A percentile compares a stretch with the other conserved stretches of the same genome.
phyloP scores from a whole-genome alignment of 306 rosid species.

The Pterocarpus santalinus region DNA sequence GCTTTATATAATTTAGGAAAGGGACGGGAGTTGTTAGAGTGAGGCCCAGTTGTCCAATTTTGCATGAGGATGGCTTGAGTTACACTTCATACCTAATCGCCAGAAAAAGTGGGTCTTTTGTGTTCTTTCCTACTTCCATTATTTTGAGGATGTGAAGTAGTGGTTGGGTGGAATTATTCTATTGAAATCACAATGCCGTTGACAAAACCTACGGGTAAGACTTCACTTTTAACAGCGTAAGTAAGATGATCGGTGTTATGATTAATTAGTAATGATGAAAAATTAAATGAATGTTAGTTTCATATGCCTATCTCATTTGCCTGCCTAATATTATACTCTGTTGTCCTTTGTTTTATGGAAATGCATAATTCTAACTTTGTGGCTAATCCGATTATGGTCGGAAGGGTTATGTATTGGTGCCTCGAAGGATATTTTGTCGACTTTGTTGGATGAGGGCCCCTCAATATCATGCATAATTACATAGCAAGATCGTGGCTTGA shows the following conservation, averaged over 20 bases:
- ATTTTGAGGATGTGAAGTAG: conserved; percentile 23
- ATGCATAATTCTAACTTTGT: conserved; percentile 21
- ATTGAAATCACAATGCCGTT: conserved; percentile 43
- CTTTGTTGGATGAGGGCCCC: conserved; percentile 36
- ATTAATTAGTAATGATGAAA: conserved; percentile 51
- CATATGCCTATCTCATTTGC: conserved; percentile 1
- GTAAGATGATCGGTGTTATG: conserved; percentile 7
- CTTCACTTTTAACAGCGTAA: conserved; percentile 5
- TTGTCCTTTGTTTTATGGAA: not conserved
- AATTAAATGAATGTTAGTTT: conserved; percentile 19
- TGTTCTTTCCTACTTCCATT: conserved; percentile 26
- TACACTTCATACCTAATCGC: conserved; percentile 72
- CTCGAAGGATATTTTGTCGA: conserved; percentile 18
- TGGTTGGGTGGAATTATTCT: conserved; percentile 52
- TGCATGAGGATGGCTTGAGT: conserved; percentile 62
- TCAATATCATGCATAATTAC: conserved; percentile 22
- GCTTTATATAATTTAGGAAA: conserved; percentile 57
- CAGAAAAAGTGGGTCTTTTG: conserved; percentile 11
- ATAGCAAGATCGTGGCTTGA: conserved; percentile 26
- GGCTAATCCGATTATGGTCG: conserved; percentile 3
- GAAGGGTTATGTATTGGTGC: conserved; percentile 2
- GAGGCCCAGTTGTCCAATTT: conserved; percentile 57
- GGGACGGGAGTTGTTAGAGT: conserved; percentile 63
- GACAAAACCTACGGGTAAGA: conserved; percentile 25
- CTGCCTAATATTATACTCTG: not conserved